Conservation (phyloP, 768 basidiomycete genomes). For the Termitomyces bulborhizus region DNA sequence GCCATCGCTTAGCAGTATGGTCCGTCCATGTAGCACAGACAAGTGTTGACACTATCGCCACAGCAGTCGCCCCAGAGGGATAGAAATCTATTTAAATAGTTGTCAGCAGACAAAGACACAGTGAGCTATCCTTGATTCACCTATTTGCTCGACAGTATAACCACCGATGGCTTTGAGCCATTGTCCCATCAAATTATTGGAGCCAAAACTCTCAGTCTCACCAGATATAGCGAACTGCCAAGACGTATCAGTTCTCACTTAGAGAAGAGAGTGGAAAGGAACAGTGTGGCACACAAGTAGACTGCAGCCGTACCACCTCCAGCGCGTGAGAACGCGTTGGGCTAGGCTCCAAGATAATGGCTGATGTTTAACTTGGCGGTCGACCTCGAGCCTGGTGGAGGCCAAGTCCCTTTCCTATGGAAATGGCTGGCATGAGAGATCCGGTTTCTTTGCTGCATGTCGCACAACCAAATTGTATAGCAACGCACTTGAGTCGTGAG, state of each 20-base stretch:
- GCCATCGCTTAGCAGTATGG: constrained; percentile 49
- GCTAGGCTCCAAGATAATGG: constrained; percentile 41
- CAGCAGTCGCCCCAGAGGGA: constrained; percentile 59
- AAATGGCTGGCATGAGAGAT: constrained; percentile 4
- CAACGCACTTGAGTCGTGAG: constrained; percentile 45
- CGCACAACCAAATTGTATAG: not conserved
- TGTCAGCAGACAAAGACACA: not conserved
- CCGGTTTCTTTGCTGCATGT: not conserved
- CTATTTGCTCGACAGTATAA: constrained; percentile 58
- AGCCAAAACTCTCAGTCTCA: constrained; percentile 62
- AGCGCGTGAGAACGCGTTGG: constrained; percentile 45
- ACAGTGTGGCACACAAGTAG: constrained; percentile 37
- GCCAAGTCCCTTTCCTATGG: constrained; percentile 51
- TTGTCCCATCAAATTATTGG: constrained; percentile 70
- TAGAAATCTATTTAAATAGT: constrained; percentile 26
- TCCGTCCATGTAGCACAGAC: constrained; percentile 64
- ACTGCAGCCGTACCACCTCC: constrained; percentile 68
- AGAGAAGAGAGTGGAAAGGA: not conserved
- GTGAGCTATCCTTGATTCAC: constrained; percentile 20
- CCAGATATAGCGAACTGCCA: constrained; percentile 57
- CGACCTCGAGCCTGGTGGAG: constrained; percentile 37
- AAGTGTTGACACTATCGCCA: constrained; percentile 58
- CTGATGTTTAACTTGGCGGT: constrained; percentile 33
- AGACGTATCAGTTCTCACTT: not conserved
- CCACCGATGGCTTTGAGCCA: constrained; percentile 59